phyloP scores from a whole-genome alignment of 73 alveolate genomes.

The Strombidium stylifer region DNA sequence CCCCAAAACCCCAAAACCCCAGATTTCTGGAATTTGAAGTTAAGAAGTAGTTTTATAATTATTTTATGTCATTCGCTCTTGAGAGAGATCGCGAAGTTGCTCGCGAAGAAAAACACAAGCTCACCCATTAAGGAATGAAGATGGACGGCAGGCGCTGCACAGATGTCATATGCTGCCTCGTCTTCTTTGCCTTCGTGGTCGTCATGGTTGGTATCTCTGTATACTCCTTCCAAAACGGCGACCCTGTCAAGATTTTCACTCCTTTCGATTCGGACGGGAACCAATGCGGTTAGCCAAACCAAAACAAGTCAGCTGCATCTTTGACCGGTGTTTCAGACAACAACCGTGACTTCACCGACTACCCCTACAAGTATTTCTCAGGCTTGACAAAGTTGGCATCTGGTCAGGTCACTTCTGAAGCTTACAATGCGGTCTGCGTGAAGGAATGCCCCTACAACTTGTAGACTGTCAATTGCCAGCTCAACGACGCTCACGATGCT shows the following conservation, averaged over 20 bases:
- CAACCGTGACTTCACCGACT: slow-evolving; percentile 28
- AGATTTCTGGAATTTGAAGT: no score
- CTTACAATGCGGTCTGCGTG: slow-evolving; percentile 41
- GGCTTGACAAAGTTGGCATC: background rate
- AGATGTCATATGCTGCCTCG: slow-evolving; percentile 82
- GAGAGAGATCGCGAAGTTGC: no score
- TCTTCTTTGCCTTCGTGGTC: slow-evolving; percentile 68
- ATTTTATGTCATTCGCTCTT: no score
- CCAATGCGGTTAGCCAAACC: slow-evolving; percentile 18
- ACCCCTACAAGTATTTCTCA: slow-evolving; percentile 13
- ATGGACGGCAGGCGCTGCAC: no score
- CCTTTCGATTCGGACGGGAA: slow-evolving; percentile 85
- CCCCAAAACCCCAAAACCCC: no score
- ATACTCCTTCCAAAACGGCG: slow-evolving; percentile 78
- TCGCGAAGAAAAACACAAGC: no score
- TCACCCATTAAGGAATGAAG: no score
- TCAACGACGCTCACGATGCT: background rate
- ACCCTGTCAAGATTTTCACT: slow-evolving; percentile 71
- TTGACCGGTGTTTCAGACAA: slow-evolving; percentile 27
- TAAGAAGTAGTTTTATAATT: no score
- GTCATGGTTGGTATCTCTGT: slow-evolving; percentile 69
- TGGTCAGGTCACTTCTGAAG: background rate
- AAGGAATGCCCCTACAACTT: slow-evolving; percentile 27
- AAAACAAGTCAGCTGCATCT: no score
- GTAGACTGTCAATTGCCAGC: slow-evolving; percentile 14